Conservation (phyloP, 2,329 filamentous ascomycete genomes). For the Tolypocladium amazonense region DNA sequence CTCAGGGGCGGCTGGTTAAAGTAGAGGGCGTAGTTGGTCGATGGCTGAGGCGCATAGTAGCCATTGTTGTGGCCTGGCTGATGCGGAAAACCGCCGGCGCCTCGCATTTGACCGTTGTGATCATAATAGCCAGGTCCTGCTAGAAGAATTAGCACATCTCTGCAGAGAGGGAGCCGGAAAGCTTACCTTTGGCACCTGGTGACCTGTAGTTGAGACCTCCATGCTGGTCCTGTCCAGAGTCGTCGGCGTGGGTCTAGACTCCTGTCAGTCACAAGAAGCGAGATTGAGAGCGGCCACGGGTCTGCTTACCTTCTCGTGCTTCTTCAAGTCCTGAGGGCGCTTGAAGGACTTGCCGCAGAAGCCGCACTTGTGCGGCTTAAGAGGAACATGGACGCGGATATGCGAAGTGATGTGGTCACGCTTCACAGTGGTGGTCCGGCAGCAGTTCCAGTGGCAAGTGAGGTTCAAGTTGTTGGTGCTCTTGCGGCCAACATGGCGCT, state of each 20-base stretch:
- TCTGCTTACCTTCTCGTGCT: constrained; percentile 75
- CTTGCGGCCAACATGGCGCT: constrained; percentile 96
- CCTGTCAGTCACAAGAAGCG: not conserved
- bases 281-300: not conserved
- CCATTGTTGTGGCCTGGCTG: constrained; percentile 38
- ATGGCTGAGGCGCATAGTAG: constrained; percentile 48
- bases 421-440: constrained; percentile 94
- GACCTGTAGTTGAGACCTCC: constrained; percentile 44
- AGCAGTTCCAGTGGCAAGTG: constrained; percentile 94
- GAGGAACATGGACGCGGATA: constrained; percentile 94
- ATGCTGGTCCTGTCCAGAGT: constrained; percentile 53
- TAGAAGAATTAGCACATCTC: constrained; percentile 10
- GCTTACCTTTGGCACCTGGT: constrained; percentile 42
- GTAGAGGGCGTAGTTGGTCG: constrained; percentile 61
- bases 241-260: constrained; percentile 75
- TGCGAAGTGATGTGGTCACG: constrained; percentile 98
- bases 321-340: constrained; percentile 96
- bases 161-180: not conserved
- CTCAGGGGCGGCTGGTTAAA: constrained; percentile 57
- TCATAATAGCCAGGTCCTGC: constrained; percentile 52
- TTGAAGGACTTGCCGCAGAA: constrained; percentile 99
- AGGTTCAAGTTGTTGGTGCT: constrained; percentile 98
- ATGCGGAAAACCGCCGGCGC: constrained; percentile 43
- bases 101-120: constrained; percentile 53
- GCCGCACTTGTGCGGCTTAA: constrained; percentile 98